Percentiles rank a stretch among this genome's conserved stretches.
Conservation (phyloP, 331 rosid species). For the Quercus lobata region DNA sequence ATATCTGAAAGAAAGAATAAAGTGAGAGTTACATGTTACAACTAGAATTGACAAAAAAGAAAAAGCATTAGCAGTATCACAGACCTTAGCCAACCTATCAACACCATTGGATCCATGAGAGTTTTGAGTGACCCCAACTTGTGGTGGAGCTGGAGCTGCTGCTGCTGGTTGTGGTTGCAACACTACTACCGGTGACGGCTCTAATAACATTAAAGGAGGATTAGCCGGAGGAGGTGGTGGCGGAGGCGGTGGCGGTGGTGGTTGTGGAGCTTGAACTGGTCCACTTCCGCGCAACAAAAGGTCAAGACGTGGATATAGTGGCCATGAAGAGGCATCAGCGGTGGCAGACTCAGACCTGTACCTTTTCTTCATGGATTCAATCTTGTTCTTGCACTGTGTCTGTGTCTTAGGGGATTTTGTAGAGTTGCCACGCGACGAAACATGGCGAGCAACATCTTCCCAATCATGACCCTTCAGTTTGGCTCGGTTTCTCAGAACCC, state of each 20-base stretch:
- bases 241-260: neutral
- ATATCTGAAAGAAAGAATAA: no score
- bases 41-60: neutral
- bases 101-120: conserved; percentile 74
- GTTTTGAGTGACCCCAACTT: conserved; percentile 41
- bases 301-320: conserved; percentile 71
- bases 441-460: conserved; percentile 82
- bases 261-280: conserved; percentile 13
- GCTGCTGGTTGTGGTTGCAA: conserved; percentile 27
- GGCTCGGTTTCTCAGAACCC: conserved; percentile 88
- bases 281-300: conserved; percentile 71
- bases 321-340: conserved; percentile 75
- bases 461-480: conserved; percentile 89
- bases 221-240: conserved; percentile 9
- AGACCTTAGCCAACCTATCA: conserved; percentile 71
- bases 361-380: conserved; percentile 96
- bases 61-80: neutral
- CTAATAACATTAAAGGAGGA: conserved; percentile 47
- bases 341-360: conserved; percentile 77
- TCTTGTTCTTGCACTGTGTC: conserved; percentile 98
- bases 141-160: conserved; percentile 28
- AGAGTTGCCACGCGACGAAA: conserved; percentile 58
- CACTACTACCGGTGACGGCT: conserved; percentile 32
- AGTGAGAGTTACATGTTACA: neutral
- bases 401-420: conserved; percentile 77